Percentiles rank a stretch among this genome's conserved stretches.
phyloP scores from a whole-genome alignment of 257 asterid genomes.

The Anisodus tanguticus region DNA sequence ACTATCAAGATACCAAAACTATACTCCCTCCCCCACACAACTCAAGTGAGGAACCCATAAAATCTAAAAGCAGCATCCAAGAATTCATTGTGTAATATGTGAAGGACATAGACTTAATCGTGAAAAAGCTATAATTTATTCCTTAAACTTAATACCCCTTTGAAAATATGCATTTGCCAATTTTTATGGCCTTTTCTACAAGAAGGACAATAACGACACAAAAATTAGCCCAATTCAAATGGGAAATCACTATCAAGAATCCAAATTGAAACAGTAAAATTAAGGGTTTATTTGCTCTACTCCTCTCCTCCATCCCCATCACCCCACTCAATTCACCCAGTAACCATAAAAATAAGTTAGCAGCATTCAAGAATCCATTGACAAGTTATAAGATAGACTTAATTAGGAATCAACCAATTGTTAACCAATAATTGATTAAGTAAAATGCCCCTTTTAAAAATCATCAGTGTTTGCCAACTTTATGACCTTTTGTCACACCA shows the following conservation, averaged over 20 bases:
- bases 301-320: neutral
- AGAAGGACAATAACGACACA: neutral
- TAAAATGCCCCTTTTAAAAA: constrained; percentile 26
- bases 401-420: neutral
- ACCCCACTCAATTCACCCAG: neutral
- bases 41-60: neutral
- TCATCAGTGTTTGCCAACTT: neutral
- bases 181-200: neutral
- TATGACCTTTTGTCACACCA: constrained; percentile 13
- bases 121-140: neutral
- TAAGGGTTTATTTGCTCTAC: neutral
- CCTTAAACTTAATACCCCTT: neutral
- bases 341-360: neutral
- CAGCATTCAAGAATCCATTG: neutral
- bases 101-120: neutral
- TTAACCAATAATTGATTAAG: constrained; percentile 5
- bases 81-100: neutral
- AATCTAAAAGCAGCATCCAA: neutral
- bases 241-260: neutral
- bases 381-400: neutral
- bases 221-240: neutral
- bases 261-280: neutral
- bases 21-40: neutral
- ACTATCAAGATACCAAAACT: neutral
- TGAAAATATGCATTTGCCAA: neutral